Conservation (phyloP, 306 rosid species). For the Clitoria ternatea region DNA sequence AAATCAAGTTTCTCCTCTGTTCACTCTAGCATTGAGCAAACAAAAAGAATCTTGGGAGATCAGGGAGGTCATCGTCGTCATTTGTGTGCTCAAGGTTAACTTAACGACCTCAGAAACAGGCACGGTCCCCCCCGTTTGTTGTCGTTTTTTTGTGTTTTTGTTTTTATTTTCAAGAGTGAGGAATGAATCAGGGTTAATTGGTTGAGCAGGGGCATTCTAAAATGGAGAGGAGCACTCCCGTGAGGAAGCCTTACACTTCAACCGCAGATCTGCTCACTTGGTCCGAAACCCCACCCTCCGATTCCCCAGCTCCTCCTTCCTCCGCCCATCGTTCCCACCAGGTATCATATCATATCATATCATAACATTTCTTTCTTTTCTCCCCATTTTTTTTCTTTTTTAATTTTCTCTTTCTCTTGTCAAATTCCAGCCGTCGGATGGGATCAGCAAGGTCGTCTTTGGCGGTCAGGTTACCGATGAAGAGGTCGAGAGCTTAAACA, state of each 20-base stretch:
- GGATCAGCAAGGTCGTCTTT: conserved; percentile 94
- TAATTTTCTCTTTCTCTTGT: background rate
- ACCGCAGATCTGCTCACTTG: conserved; percentile 99
- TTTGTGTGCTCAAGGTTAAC: conserved; percentile 22
- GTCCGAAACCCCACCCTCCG: conserved; percentile 68
- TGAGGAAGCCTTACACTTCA: conserved; percentile 88
- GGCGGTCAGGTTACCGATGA: conserved; percentile 99
- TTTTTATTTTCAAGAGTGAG: background rate
- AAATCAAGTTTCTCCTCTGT: conserved; percentile 23
- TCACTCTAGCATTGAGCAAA: conserved; percentile 9
- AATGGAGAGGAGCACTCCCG: conserved; percentile 87
- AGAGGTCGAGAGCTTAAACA: conserved; percentile 83
- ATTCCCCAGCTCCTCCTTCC: conserved; percentile 61
- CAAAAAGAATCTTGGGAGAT: conserved; percentile 25
- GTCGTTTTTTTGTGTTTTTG: background rate
- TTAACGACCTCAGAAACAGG: conserved; percentile 19
- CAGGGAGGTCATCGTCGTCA: conserved; percentile 38
- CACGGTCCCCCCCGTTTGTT: background rate
- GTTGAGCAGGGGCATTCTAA: conserved; percentile 1
- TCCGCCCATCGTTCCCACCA: conserved; percentile 72
- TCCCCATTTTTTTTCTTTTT: background rate
- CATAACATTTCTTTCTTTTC: background rate
- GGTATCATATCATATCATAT: conserved; percentile 38
- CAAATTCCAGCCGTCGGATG: conserved; percentile 83
- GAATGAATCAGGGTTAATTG: background rate